Conservation (phyloP, 352 stramenopile species). For the Globisporangium spiculum region DNA sequence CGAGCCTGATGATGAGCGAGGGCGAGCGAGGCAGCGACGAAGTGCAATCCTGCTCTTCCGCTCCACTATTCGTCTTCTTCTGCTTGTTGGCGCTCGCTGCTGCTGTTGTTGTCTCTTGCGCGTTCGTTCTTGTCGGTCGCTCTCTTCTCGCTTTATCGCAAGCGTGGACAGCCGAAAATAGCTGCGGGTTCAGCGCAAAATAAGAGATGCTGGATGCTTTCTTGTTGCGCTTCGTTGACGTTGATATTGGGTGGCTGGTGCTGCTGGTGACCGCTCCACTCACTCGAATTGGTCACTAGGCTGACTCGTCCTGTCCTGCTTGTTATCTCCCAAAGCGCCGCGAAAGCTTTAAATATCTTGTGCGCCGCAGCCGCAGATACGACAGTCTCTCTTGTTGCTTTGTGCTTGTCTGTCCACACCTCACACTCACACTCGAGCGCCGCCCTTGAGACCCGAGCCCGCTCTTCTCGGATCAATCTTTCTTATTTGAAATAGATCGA, state of each 20-base stretch:
- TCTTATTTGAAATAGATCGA: not conserved
- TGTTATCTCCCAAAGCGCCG: not conserved
- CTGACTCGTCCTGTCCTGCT: not conserved
- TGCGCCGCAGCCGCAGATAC: not conserved
- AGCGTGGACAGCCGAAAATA: not conserved
- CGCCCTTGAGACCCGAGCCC: not conserved
- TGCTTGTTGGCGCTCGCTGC: not conserved
- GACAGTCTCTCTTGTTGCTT: not conserved
- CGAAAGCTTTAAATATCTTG: not conserved
- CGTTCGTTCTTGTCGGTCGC: not conserved
- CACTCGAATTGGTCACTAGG: not conserved
- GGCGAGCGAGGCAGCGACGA: not conserved
- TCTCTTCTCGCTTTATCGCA: conserved; percentile 1
- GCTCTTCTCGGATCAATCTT: not conserved
- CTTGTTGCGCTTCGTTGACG: not conserved
- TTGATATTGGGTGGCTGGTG: not conserved
- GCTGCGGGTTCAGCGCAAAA: not conserved
- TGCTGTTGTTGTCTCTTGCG: not conserved
- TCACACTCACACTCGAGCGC: not conserved
- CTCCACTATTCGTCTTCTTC: not conserved
- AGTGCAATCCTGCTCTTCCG: not conserved
- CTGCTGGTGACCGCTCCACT: not conserved
- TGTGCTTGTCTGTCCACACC: not conserved
- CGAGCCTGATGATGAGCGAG: not conserved
- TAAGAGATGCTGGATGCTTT: not conserved